Evolutionary conservation across 2,329 filamentous ascomycete species (phyloP), one percentile per base, ranked within the genome.

Genomic region (Pseudogymnoascus sp.): DNA sequence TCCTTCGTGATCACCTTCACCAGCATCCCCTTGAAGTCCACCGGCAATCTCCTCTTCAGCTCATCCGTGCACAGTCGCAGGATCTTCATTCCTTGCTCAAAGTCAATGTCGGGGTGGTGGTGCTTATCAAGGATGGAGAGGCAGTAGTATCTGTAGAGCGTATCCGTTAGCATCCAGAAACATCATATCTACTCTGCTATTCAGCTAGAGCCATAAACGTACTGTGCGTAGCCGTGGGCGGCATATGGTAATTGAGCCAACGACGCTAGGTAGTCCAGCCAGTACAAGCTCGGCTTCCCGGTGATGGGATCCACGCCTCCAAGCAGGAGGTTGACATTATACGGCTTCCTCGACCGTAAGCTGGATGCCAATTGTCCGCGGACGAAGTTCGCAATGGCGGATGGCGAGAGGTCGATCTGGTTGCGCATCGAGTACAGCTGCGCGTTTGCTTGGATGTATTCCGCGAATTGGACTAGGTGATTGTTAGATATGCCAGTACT

Each of bases 391-490:
- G 93, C 91, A 63, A 97, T 88, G 40, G 91, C 95, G 37, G 89
- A 88, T 8, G 95, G 93, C 50, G 91, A 91, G 66, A 99, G 86
- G 73, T 97, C 91, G 74, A 89, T 89, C 78, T 92, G 90, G 77
- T 97, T 97, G 74, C 96, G 91, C 93, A 97, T 99, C 70, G 90
- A 92, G 81, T 99, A 99, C 74, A 99, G 89, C 79, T 96, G 91
- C 67, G 95, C 88, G 78, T 99, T 99, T 75, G 93, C 93, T 85
- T 97, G 93, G 77, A 99, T 96, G 81, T 93, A 99, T 81, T 99
- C 95, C 76, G 96, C 91, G 77, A 99, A 99, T 88, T 99, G 93
- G 67, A 97, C 93, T 96, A 64, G 18, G 18, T 59, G 59, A 38
- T 21, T 40, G 36, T 61, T 62, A 70, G 67, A 37, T 63, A 1